Evolutionary conservation across 2,329 filamentous ascomycete species (phyloP), one percentile per base, ranked within the genome.

Genomic region (Trichoderma brevicompactum): DNA sequence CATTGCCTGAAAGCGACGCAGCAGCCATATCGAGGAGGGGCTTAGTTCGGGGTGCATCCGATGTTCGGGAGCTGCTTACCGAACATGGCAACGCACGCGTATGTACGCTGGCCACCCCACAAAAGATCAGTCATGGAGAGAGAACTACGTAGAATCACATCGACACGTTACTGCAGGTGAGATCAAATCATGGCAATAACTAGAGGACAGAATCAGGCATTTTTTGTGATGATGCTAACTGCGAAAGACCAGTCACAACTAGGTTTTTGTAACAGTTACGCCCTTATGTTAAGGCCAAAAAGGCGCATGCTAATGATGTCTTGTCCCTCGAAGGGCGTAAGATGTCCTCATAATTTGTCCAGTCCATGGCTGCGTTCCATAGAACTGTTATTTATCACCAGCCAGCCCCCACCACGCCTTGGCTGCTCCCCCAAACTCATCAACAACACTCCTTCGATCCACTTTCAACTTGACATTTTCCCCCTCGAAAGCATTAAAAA

Each of bases 401-500:
- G 48, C 28, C 36, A 54, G 60, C 44, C 43, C 44, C 43, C 43
- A 64, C 34, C 34, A 10, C 56, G 23, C 9, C 49, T 44, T 48
- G 65, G 44, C 61, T 19, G 53, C 64, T 61, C 64, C 53, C 46
- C 52, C 52, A 34, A 48, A 40, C 52, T 67, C 64, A 28, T 36
- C 44, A 64, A 46, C 59, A 44, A 59, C 54, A n/a, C 40, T 44
- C 34, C 19, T 61, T 60, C 28, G 54, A 19, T 66, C 23, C 49
- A 50, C 64, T 65, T 69, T 68, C 62, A 62, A 66, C 68, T 66
- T 71, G 69, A 70, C 64, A 60, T 66, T 61, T 66, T 66, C 68
- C 70, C 70, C 70, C 70, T 70, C 41, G 64, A 70, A 71, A 70
- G 70, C 68, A 77, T 76, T 76, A 76, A 69, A 69, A 66, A 69